Conservation (phyloP, 352 stramenopile genomes). For the Aphanomyces astaci region DNA sequence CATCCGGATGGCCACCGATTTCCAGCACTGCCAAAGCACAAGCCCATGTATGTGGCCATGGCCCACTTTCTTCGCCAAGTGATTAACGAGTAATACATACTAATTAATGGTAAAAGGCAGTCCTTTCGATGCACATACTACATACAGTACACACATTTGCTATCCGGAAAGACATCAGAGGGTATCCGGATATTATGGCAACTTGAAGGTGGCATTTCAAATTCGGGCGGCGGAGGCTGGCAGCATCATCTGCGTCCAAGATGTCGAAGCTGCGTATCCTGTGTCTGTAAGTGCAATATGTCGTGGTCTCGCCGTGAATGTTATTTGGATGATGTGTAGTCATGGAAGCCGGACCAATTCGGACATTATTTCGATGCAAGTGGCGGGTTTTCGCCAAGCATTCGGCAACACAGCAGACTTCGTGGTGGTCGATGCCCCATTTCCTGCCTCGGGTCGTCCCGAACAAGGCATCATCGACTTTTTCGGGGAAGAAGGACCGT, state of each 20-base stretch:
- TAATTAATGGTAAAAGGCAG: too few species aligned
- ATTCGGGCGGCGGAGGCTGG: background rate
- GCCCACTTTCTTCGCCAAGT: constrained; percentile 9
- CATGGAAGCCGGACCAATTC: constrained; percentile 20
- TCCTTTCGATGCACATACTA: too few species aligned
- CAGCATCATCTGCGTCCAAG: background rate
- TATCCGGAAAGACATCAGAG: background rate
- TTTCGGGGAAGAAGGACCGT: constrained; percentile 25
- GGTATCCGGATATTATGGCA: too few species aligned
- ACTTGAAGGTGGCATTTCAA: too few species aligned
- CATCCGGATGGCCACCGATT: constrained; percentile 33
- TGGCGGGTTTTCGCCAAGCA: constrained; percentile 13
- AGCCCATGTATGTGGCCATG: constrained; percentile 30
- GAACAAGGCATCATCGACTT: constrained; percentile 15
- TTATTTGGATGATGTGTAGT: background rate
- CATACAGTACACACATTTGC: background rate
- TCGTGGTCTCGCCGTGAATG: background rate
- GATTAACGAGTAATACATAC: too few species aligned
- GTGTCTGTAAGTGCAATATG: constrained; percentile 11
- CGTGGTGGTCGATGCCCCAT: background rate
- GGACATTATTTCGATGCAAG: constrained; percentile 12
- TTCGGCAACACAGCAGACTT: constrained; percentile 17
- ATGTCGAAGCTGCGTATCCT: constrained; percentile 13
- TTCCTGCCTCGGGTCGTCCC: constrained; percentile 17
- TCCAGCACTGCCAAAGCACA: constrained; percentile 25